Evolutionary conservation across 768 basidiomycete genomes (phyloP), one percentile per base, ranked within the genome.

Genomic region (Tylopilus rubrobrunneus): DNA sequence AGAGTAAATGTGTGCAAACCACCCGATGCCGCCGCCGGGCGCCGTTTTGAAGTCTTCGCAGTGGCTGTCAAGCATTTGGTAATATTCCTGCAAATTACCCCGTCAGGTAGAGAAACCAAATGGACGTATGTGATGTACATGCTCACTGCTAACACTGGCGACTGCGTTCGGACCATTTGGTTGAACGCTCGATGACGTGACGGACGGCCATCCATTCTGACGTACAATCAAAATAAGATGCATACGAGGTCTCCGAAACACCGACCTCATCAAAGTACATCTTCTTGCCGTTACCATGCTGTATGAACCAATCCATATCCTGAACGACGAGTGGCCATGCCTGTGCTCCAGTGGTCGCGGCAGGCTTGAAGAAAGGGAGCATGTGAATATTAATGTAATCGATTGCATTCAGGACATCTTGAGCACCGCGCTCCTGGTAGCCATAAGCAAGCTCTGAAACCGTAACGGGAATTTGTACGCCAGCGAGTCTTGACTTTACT

Each of bases 1-100:
- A 2, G 83, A 82, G 62, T 89, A 89, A 49, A 89, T 83, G 64
- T 90, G 89, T 27, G 85, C 86, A 61, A 91, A 91, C 89, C 88
- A 91, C 11, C 88, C 87, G 36, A 89, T 71, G 23, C 86, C 86
- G 21, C 87, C 86, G 3, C 78, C 79, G 34, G 69, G 56, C 27
- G 79, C 78, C 0, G 58, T 62, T 69, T 90, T 90, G 62, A 90
- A 74, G 59, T 82, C 76, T 9, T 71, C 62, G 62, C 88, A 90
- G 51, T 85, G 78, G 2, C 73, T 66, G 58, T 91, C 86, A 15
- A 90, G 77, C 12, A 90, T 67, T 19, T 68, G 67, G 55, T 75
- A 89, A 62, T 89, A 90, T 52, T 87, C 56, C 56, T 60, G 49
- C n/a, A 39, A 15, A 39, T 23, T n/a, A 53, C 7, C 34, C 10